Percentiles rank a stretch among this genome's conserved stretches.
These are phyloP conservation scores for Epichloe sylvatica DNA, from an alignment of 2,329 filamentous ascomycete genomes.

Conservation along the genomic window DNA sequence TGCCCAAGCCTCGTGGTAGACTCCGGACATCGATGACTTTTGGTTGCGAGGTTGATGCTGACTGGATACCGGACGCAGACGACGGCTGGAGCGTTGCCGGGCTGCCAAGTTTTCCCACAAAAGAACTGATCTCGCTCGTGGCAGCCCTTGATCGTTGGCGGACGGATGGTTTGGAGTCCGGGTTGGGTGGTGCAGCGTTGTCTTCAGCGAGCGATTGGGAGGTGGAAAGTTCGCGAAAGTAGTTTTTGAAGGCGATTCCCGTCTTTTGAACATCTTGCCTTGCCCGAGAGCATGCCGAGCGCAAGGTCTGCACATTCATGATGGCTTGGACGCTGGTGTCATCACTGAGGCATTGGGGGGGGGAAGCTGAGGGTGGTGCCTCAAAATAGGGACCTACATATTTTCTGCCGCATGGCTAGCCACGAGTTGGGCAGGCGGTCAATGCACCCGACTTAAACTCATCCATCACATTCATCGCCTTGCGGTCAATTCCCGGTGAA, in stretches of 20 bases:
- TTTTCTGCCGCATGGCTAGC: not conserved
- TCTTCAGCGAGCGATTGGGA: slow-evolving; percentile 21
- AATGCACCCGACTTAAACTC: not conserved
- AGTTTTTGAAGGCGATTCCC: slow-evolving; percentile 18
- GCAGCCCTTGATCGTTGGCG: slow-evolving; percentile 21
- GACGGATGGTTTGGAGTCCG: slow-evolving; percentile 10
- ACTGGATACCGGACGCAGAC: not conserved
- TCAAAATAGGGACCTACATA: not conserved
- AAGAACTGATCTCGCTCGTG: slow-evolving; percentile 20
- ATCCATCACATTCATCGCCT: not conserved
- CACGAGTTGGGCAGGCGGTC: not conserved
- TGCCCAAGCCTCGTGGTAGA: slow-evolving; percentile 18
- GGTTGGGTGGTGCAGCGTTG: slow-evolving; percentile 9
- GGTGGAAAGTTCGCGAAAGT: slow-evolving; percentile 20
- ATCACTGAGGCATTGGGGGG: not conserved
- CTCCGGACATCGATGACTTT: slow-evolving; percentile 27
- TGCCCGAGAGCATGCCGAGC: slow-evolving; percentile 23
- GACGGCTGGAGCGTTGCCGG: not conserved
- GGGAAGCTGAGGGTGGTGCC: not conserved
- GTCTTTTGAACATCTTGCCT: slow-evolving; percentile 21
- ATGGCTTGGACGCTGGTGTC: slow-evolving; percentile 9
- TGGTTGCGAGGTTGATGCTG: slow-evolving; percentile 9
- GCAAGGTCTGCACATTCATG: slow-evolving; percentile 26
- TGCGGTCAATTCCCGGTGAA: not conserved
- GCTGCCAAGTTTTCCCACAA: slow-evolving; percentile 13